Evolutionary conservation across 768 basidiomycete genomes (phyloP), one percentile per base, ranked within the genome.

Genomic region (Boletales sp.): DNA sequence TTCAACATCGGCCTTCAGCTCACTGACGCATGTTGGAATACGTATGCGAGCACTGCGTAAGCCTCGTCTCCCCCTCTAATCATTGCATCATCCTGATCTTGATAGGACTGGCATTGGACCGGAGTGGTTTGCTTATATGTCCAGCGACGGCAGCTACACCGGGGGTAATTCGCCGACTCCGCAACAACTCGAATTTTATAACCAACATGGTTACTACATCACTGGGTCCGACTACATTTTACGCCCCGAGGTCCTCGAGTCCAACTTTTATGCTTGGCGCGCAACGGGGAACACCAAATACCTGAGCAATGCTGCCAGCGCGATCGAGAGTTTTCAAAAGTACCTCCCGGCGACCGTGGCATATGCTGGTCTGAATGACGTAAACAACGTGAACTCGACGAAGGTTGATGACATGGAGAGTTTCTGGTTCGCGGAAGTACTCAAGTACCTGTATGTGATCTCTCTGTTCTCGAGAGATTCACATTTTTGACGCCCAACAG

Each of bases 241-340:
- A 32, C 84, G 88, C 27, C 87, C 87, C 0, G 86, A 89, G 66
- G 86, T 89, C 17, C 76, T 89, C n/a, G 86, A 90, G 64, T 84
- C 81, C 45, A 88, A 87, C 71, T 89, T 89, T 70, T 84, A 89
- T 52, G 87, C 86, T 1, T 90, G 75, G 75, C 79, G 88, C 31
- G 78, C 74, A 14, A 87, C 86, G 4, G 88, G 87, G 0, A 72
- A 89, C 55, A 65, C 67, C 8, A 86, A 84, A 58, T 90, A 87
- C 63, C 72, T 83, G 32, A 70, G 86, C 40, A 78, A 83, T 21
- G 86, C 87, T 4, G 76, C 72, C 4, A 71, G 68, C 30, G 86
- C 84, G 12, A 67, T 85, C 14, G 50, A 69, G 34, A 80, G 78
- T 58, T 84, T 89, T 71, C 74, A 81, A 55, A 73, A 72, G 42